phyloP scores from a whole-genome alignment of 257 asterid species.

The Gynochthodes officinalis region DNA sequence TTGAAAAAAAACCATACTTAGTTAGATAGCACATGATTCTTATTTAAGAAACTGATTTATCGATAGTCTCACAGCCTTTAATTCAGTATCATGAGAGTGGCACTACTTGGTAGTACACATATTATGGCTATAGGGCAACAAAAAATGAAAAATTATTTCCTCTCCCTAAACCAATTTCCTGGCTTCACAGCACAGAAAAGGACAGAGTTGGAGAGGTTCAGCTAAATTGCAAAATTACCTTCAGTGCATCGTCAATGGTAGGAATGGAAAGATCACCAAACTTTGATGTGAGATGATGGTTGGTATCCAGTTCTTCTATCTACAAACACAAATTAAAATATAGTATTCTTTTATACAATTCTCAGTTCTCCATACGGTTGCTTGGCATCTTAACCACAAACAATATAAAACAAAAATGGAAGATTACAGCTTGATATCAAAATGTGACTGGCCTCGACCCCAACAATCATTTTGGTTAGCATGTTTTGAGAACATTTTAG shows the following conservation, averaged over 20 bases:
- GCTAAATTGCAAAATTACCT: constrained; percentile 37
- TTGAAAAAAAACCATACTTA: constrained; percentile 30
- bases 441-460: background rate
- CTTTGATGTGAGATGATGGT: constrained; percentile 40
- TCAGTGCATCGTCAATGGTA: constrained; percentile 76
- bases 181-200: background rate
- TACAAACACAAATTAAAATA: constrained; percentile 38
- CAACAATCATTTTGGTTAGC: background rate
- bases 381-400: constrained; percentile 8
- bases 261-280: constrained; percentile 59
- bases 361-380: constrained; percentile 5
- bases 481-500: constrained; percentile 2
- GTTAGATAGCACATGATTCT: constrained; percentile 8
- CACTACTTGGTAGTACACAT: background rate
- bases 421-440: background rate
- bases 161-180: constrained; percentile 2
- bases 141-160: background rate
- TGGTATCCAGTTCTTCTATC: constrained; percentile 64
- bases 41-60: background rate
- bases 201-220: background rate
- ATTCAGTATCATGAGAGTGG: background rate
- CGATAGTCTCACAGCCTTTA: background rate
- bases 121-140: background rate
- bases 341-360: constrained; percentile 8
- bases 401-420: background rate